Conservation (phyloP, 176 grass and related monocot species). For the Oryza brachyantha region DNA sequence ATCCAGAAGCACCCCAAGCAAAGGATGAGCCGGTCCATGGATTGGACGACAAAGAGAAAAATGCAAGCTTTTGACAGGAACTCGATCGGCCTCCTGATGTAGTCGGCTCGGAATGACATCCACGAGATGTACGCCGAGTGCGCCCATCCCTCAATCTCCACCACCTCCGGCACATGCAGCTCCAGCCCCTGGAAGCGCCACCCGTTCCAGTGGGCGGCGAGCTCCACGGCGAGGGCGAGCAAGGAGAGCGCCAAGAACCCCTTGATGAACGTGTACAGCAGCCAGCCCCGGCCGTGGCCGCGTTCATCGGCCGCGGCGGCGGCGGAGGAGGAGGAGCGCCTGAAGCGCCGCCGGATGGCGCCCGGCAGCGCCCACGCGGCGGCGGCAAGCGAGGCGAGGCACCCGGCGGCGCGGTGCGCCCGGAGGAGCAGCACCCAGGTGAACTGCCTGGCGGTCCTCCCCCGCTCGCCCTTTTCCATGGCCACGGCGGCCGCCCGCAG, state of each 20-base stretch:
- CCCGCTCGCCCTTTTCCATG: slow-evolving; percentile 55
- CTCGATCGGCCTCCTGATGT: slow-evolving; percentile 57
- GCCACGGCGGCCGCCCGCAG: slow-evolving; percentile 15
- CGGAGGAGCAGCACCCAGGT: slow-evolving; percentile 71
- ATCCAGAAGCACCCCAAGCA: slow-evolving; percentile 85
- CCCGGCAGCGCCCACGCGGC: slow-evolving; percentile 43
- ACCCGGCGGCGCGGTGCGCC: slow-evolving; percentile 54
- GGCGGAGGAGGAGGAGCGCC: neutral
- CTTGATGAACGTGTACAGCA: slow-evolving; percentile 62
- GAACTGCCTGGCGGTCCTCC: slow-evolving; percentile 79
- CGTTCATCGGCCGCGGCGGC: slow-evolving; percentile 8
- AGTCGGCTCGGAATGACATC: slow-evolving; percentile 55
- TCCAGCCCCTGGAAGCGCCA: slow-evolving; percentile 58
- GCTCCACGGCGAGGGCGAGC: slow-evolving; percentile 52
- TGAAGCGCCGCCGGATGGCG: slow-evolving; percentile 40
- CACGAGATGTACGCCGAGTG: slow-evolving; percentile 58
- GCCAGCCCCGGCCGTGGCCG: slow-evolving; percentile 19
- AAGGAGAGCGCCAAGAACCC: slow-evolving; percentile 52
- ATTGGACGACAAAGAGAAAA: slow-evolving; percentile 62
- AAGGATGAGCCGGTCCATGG: slow-evolving; percentile 54
- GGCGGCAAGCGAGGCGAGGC: slow-evolving; percentile 44
- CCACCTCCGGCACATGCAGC: slow-evolving; percentile 44
- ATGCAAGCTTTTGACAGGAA: slow-evolving; percentile 61
- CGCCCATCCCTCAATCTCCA: slow-evolving; percentile 57
- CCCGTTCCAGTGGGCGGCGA: slow-evolving; percentile 63